These are phyloP conservation scores for Plasmodium vinckei DNA, from an alignment of 169 alveolate species.

Conservation along the genomic window DNA sequence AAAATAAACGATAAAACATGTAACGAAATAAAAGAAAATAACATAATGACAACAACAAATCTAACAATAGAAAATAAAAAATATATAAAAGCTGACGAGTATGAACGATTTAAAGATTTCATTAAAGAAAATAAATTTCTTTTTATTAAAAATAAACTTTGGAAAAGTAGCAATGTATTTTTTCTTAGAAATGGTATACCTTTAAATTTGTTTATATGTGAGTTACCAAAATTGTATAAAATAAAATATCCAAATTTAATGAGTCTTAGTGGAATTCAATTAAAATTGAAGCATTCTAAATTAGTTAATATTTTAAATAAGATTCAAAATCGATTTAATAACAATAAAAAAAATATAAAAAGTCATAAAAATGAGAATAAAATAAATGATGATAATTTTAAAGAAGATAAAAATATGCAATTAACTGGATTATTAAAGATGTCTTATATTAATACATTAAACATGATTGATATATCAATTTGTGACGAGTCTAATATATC, in stretches of 20 bases:
- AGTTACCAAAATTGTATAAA: slow-evolving; percentile 42
- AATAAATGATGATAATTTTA: neutral
- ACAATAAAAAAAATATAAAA: neutral
- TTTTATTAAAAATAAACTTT: slow-evolving; percentile 66
- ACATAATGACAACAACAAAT: neutral
- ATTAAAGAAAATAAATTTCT: slow-evolving; percentile 32
- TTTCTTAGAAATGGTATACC: slow-evolving; percentile 8
- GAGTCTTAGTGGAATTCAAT: slow-evolving; percentile 29
- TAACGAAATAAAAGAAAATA: neutral
- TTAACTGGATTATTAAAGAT: slow-evolving; percentile 55
- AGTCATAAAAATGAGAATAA: neutral
- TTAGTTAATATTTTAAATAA: slow-evolving; percentile 23
- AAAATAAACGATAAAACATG: neutral
- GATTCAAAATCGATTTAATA: slow-evolving; percentile 5
- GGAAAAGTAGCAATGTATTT: slow-evolving; percentile 42
- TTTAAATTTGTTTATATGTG: slow-evolving; percentile 63
- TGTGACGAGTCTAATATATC: slow-evolving; percentile 18
- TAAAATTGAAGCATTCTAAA: slow-evolving; percentile 34
- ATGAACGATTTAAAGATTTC: slow-evolving; percentile 13
- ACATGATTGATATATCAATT: slow-evolving; percentile 36
- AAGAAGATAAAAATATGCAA: slow-evolving; percentile 12
- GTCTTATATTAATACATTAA: slow-evolving; percentile 59
- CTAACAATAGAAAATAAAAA: neutral
- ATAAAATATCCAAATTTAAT: slow-evolving; percentile 48
- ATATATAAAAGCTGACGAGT: neutral